phyloP scores from a whole-genome alignment of 371 early-diverging fungal species.

The Mortierella sp. region DNA sequence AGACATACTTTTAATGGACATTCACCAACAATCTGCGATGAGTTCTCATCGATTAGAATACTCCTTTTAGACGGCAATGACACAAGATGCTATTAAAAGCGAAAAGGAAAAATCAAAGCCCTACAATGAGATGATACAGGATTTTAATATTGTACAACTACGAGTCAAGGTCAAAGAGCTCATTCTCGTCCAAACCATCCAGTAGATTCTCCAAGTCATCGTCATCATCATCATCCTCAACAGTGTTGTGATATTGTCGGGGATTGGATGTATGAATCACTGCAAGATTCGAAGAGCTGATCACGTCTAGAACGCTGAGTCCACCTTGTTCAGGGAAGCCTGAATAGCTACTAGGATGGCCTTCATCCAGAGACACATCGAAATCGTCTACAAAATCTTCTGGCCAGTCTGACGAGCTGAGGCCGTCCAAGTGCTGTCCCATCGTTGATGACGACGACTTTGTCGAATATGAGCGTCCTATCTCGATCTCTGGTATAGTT shows the following conservation, averaged over 20 bases:
- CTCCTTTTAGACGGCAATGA: too few relatives aligned
- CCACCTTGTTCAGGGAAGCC: neutral
- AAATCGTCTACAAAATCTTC: constrained; percentile 33
- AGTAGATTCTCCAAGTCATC: constrained; percentile 38
- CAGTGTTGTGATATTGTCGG: neutral
- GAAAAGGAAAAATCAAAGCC: too few relatives aligned
- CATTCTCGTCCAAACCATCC: constrained; percentile 40
- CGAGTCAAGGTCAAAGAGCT: constrained; percentile 23
- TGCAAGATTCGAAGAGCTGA: neutral
- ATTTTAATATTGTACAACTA: neutral
- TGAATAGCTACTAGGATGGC: neutral
- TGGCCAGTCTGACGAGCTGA: constrained; percentile 24
- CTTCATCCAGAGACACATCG: constrained; percentile 13
- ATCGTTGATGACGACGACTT: neutral
- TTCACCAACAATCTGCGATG: neutral
- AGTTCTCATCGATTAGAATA: neutral
- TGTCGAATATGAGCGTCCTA: too few relatives aligned
- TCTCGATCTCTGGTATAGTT: too few relatives aligned
- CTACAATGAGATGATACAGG: neutral
- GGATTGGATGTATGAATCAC: neutral
- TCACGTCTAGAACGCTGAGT: neutral
- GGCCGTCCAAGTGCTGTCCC: neutral
- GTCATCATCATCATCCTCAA: constrained; percentile 25
- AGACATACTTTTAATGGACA: neutral
- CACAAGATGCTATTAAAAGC: too few relatives aligned